Evolutionary conservation across 2,329 filamentous ascomycete genomes (phyloP), one percentile per base, ranked within the genome.

Genomic region (Diaporthe velutina): DNA sequence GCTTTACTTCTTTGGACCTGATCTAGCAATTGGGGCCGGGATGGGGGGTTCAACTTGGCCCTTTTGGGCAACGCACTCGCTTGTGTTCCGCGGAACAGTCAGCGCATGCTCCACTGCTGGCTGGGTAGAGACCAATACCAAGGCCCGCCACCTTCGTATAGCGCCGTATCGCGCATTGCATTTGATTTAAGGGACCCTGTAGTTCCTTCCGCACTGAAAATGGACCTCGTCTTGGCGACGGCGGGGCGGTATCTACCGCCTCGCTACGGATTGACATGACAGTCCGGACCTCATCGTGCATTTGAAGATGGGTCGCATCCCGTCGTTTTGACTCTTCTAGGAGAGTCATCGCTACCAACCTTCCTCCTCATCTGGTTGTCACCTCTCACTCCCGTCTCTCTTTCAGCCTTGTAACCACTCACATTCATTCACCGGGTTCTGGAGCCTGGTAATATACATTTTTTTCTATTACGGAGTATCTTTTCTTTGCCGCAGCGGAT

Each of bases 401-500:
- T 12, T n/a, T 57, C 54, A 35, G 30, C 54, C 54, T 57, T 57
- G 30, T 5, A n/a, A 22, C 30, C 54, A 13, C 30, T n/a, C 30
- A n/a, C 30, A 35, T n/a, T n/a, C 30, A 10, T n/a, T n/a, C 50
- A 30, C 15, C 25, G 6, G 50, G 25, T 30, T 54, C 50, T 54
- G 50, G 25, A 54, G 50, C 50, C 50, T 25, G 25, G 25, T 15
- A 17, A 5, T 54, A 17, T 13, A 12, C n/a, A 30, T 54, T 30
- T 15, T 3, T 15, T 52, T 25, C n/a, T 52, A 17, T 17, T 54
- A 8, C 50, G 4, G 50, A 54, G 2, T 4, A 54, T 30, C 4
- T 9, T 30, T 5, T 28, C 7, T 30, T 54, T n/a, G 3, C 6
- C 25, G 4, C 19, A 2, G 13, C 2, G 4, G 0, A 1, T 54